phyloP scores from a whole-genome alignment of 1,139 yeast genomes.

The Suhomyces anneliseae region DNA sequence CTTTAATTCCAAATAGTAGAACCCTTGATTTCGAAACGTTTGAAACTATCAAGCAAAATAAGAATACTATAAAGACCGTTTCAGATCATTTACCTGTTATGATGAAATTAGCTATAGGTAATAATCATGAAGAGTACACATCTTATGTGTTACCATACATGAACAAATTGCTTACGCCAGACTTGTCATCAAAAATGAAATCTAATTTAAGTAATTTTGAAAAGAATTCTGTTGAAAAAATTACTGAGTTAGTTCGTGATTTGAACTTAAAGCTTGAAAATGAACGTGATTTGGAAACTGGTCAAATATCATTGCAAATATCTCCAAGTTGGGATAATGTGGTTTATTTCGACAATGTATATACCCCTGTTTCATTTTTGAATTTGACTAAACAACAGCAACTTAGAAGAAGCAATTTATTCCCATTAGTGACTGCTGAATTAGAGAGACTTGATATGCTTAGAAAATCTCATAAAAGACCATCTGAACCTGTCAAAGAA shows the following conservation, averaged over 20 bases:
- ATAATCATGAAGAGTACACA: constrained; percentile 30
- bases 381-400: constrained; percentile 27
- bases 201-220: constrained; percentile 26
- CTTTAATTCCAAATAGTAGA: constrained; percentile 38
- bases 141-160: constrained; percentile 46
- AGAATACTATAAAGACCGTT: constrained; percentile 25
- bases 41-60: constrained; percentile 34
- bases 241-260: constrained; percentile 28
- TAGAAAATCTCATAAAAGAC: constrained; percentile 12
- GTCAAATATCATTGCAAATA: constrained; percentile 28
- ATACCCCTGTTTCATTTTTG: constrained; percentile 18
- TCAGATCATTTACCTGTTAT: constrained; percentile 30
- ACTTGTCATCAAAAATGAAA: constrained; percentile 27
- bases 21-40: constrained; percentile 45
- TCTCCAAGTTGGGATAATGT: constrained; percentile 41
- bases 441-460: constrained; percentile 33
- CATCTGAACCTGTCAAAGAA: constrained; percentile 19
- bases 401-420: constrained; percentile 32
- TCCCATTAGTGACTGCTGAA: constrained; percentile 44
- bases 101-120: constrained; percentile 30
- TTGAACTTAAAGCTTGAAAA: constrained; percentile 34
- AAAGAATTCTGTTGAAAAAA: constrained; percentile 26
- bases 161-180: constrained; percentile 46
- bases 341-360: constrained; percentile 25
- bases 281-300: constrained; percentile 36